Conservation (phyloP, 2,329 filamentous ascomycete genomes). For the Arachnomyces sp. region DNA sequence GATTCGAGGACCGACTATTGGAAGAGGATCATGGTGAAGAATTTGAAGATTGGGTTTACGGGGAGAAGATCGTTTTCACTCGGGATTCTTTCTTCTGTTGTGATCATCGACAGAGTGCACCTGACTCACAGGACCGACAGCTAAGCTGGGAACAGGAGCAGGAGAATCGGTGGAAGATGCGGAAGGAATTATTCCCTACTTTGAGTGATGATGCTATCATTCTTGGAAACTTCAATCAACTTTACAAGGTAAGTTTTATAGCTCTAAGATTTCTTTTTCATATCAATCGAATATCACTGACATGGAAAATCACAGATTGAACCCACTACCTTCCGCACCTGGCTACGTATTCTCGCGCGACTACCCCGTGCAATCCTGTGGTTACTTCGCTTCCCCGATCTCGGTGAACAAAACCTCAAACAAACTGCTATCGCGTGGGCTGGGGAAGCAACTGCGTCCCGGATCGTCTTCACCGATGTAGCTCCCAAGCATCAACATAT, state of each 20-base stretch:
- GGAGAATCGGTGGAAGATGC: slow-evolving; percentile 77
- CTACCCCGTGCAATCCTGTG: slow-evolving; percentile 86
- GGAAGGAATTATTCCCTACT: slow-evolving; percentile 80
- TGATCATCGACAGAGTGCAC: slow-evolving; percentile 85
- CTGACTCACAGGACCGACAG: slow-evolving; percentile 58
- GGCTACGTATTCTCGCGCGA: slow-evolving; percentile 80
- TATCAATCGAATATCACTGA: background rate
- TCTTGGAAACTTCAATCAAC: slow-evolving; percentile 94
- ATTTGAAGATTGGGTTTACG: slow-evolving; percentile 81
- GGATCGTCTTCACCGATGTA: slow-evolving; percentile 92
- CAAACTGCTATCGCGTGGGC: slow-evolving; percentile 79
- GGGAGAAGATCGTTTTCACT: slow-evolving; percentile 93
- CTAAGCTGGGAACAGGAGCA: slow-evolving; percentile 81
- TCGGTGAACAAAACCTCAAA: slow-evolving; percentile 78
- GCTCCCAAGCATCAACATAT: slow-evolving; percentile 94
- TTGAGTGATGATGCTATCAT: slow-evolving; percentile 80
- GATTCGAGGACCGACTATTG: slow-evolving; percentile 59
- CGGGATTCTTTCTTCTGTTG: slow-evolving; percentile 97
- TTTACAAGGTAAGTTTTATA: slow-evolving; percentile 72
- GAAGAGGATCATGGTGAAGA: slow-evolving; percentile 62
- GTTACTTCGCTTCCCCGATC: slow-evolving; percentile 92
- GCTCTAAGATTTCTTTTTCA: slow-evolving; percentile 1
- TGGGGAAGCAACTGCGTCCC: slow-evolving; percentile 71
- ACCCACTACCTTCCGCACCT: slow-evolving; percentile 89
- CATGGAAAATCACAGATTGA: slow-evolving; percentile 61